phyloP scores from a whole-genome alignment of 2,329 filamentous ascomycete species.

The Zopfia rhizophila region DNA sequence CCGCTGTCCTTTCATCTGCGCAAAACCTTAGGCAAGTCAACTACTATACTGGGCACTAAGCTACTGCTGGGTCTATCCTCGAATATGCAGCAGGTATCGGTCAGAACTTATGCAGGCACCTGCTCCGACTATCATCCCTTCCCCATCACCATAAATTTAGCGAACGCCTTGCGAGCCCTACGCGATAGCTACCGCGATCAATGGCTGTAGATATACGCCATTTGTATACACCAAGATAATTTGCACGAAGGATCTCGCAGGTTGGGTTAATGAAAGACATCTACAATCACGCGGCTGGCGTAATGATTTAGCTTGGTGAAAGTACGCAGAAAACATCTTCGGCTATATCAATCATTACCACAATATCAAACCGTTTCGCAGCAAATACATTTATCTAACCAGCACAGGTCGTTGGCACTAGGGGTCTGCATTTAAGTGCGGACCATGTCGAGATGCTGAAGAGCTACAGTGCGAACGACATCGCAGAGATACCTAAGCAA shows the following conservation, averaged over 20 bases:
- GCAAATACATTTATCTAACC: neutral
- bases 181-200: conserved; percentile 1
- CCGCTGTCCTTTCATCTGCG: too few species aligned
- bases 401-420: neutral
- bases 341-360: neutral
- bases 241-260: conserved; percentile 33
- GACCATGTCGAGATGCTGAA: conserved; percentile 7
- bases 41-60: too few species aligned
- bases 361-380: conserved; percentile 5
- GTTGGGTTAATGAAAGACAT: conserved; percentile 40
- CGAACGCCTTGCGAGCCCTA: conserved; percentile 12
- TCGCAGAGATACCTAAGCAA: neutral
- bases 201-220: conserved; percentile 34
- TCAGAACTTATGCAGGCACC: too few species aligned
- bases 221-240: conserved; percentile 35
- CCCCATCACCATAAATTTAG: conserved; percentile 19
- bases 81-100: too few species aligned
- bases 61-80: too few species aligned
- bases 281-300: conserved; percentile 33
- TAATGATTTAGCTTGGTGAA: conserved; percentile 40
- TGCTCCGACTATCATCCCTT: too few species aligned
- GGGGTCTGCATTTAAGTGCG: conserved; percentile 3
- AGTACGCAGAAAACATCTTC: neutral
- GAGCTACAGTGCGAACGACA: neutral
- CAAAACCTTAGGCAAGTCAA: too few species aligned